Evolutionary conservation across 139 green algal genomes (phyloP), one percentile per base, ranked within the genome.

Genomic region (Nannochloris sp.): DNA sequence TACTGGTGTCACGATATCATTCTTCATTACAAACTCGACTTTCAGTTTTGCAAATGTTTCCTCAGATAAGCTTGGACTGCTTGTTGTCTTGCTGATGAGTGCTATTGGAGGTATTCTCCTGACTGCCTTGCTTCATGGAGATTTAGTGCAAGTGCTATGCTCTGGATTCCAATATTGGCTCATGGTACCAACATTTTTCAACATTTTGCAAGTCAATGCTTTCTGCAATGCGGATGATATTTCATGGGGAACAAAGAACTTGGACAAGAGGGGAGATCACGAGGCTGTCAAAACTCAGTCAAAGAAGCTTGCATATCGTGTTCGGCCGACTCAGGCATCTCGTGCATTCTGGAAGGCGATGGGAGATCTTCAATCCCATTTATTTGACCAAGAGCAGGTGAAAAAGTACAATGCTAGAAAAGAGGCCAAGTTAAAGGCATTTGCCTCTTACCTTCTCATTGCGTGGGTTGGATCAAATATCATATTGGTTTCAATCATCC

Each of bases 211-310:
- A 58, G 58, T 77, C 12, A 73, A 77, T 37, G 70, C 70, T 2
- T 77, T 77, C 43, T 73, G 70, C 51, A 77, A 77, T 67, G 69
- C 70, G 8, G 70, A 77, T 48, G 70, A 77, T 25, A 73, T 77
- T 40, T 72, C 70, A 11, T 77, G 70, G 70, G 70, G 70, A 27
- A 77, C 70, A 44, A 77, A 77, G 62, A 77, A 77, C 58, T 53
- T 77, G 70, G 70, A 77, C 29, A 77, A 66, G n/a, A 24, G 29
- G n/a, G 60, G 36, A 21, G 31, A 43, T 43, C 60, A 66, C 36
- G 60, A 66, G n/a, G 60, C 60, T 43, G 36, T 66, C 21, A 66
- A 66, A 44, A 66, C 36, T 16, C 36, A 58, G 15, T 55, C 36
- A 21, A 66, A 66, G 24, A 54, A 58, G 14, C n/a, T 66, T 5